Evolutionary conservation across 1,139 yeast species (phyloP).

Genomic region (Nematodospora anomalae): DNA sequence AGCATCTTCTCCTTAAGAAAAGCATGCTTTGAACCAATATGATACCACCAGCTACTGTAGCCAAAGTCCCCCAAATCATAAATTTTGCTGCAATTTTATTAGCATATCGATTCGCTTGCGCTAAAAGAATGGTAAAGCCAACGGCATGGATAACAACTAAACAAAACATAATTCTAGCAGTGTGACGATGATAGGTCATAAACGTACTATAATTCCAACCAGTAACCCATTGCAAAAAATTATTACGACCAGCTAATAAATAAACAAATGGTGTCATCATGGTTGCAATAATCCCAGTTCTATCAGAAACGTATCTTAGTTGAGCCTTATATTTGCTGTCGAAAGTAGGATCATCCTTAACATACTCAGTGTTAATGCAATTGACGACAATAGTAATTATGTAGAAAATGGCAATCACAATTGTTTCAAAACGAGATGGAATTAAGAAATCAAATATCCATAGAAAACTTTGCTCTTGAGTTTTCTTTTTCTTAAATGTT

Average conservation of each 20-base stretch:
- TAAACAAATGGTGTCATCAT: constrained; percentile 33
- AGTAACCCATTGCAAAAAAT: constrained; percentile 41
- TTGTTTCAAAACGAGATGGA: constrained; percentile 28
- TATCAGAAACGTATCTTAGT: constrained; percentile 29
- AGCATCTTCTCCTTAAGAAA: constrained; percentile 40
- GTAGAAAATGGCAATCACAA: constrained; percentile 34
- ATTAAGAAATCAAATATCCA: constrained; percentile 23
- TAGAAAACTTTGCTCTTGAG: constrained; percentile 21
- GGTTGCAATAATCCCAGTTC: constrained; percentile 33
- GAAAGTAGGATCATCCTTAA: constrained; percentile 28
- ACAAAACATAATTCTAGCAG: constrained; percentile 31
- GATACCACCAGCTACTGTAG: constrained; percentile 33
- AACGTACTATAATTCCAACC: constrained; percentile 38
- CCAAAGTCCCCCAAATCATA: constrained; percentile 32
- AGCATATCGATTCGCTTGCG: constrained; percentile 6
- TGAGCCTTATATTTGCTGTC: constrained; percentile 19
- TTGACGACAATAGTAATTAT: constrained; percentile 42
- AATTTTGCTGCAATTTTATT: constrained; percentile 21
- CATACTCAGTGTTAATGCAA: constrained; percentile 21
- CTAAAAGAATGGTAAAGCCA: constrained; percentile 32
- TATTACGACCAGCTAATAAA: constrained; percentile 44
- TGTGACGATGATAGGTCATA: constrained; percentile 39
- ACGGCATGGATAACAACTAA: constrained; percentile 36
- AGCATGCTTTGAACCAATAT: constrained; percentile 40
- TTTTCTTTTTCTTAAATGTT: constrained; percentile 21